Evolutionary conservation across 352 stramenopile species (phyloP).

Genomic region (Globisporangium mamillatum): DNA sequence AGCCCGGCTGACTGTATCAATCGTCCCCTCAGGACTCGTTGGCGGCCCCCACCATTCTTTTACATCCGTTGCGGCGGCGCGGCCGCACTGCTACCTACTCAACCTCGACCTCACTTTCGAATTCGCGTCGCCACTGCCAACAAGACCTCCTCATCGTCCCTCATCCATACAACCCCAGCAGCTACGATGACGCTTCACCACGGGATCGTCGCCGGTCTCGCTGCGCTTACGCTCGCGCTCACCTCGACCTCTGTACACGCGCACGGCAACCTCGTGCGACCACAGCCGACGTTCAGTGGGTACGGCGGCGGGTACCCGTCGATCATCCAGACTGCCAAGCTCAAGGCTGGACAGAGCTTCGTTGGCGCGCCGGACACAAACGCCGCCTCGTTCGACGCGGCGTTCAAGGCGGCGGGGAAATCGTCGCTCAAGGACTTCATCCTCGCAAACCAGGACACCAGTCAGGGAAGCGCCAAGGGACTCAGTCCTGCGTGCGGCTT

Average conservation of each 20-base stretch:
- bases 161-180: no score
- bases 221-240: background rate
- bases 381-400: background rate
- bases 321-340: background rate
- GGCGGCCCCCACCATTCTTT: no score
- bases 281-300: slow-evolving; percentile 4
- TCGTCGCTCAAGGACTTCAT: slow-evolving; percentile 7
- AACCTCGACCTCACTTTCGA: no score
- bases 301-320: background rate
- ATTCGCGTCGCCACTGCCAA: no score
- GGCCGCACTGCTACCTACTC: no score
- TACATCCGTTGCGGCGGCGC: no score
- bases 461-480: background rate
- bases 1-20: no score
- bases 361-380: background rate
- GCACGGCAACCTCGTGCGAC: background rate
- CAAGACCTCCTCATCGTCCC: no score
- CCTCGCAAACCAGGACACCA: slow-evolving; percentile 1
- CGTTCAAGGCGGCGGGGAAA: slow-evolving; percentile 1
- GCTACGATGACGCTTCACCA: no score
- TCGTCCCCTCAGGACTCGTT: no score
- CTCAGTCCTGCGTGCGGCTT: slow-evolving; percentile 3
- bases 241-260: background rate
- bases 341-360: background rate
- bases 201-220: no score